Base-by-base conservation (phyloP, 2,329 filamentous ascomycete genomes). In the Cladosporium sp. region DNA sequence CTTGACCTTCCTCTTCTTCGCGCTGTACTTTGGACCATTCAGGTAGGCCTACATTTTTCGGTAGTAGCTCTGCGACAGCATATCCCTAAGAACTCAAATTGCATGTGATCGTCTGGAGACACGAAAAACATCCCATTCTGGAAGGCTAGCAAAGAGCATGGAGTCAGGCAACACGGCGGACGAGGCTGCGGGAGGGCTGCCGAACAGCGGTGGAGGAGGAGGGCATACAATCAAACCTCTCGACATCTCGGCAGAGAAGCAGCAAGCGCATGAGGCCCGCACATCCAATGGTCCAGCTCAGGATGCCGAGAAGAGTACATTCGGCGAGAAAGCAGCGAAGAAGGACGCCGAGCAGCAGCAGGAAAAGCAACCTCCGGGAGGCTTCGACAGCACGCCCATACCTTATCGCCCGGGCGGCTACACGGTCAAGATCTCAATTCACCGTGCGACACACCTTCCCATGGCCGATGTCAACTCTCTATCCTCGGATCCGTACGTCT, bases 401-500 rank as follows among this genome's bases (percentile, higher is more conserved):
- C 88, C 88, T 0, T 70, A 79, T 60, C 83, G 82, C 4, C 83
- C 85, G 7, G 43, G 53, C 19, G 51, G 43, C 12, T 96, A 86
- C 70, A 95, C 88, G 0, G 66, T 96, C 56, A 86, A 84, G 64
- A 85, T 97, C 70, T 90, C 83, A 43, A 88, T 97, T 65, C 85
- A 92, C 67, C 78, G 81, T 52, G 92, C 91, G 1, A 74, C 75
- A 54, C 90, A 95, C 64, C 79, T 97, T 3, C 89, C 92, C 1
- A 80, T 88, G 39, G 87, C 86, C 50, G 92, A 97, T 68, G 73
- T 95, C 59, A 79, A 81, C 61, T 82, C 83, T 9, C 77, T 85
- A 29, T 86, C 88, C 2, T 88, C 89, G 2, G 92, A 97, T 65
- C 90, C 92, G 0, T 97, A 84, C 64, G 73, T 95, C 33, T 71